Conservation (phyloP, 495 filamentous ascomycete genomes). For the Staphylotrichum longicolle region DNA sequence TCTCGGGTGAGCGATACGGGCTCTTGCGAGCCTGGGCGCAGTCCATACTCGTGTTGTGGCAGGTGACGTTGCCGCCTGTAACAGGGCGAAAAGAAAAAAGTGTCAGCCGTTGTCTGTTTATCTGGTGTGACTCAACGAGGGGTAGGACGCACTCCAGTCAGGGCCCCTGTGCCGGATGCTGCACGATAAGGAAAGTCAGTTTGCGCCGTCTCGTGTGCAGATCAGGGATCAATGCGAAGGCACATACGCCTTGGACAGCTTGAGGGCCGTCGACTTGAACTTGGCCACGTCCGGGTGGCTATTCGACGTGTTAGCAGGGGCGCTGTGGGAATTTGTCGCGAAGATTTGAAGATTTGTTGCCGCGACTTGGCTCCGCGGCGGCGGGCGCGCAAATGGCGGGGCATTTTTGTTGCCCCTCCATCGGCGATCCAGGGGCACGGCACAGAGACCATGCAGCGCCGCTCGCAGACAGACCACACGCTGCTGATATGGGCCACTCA, state of each 20-base stretch:
- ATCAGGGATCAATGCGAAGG: conserved; percentile 14
- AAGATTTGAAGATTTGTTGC: conserved; percentile 7
- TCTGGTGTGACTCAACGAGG: conserved; percentile 26
- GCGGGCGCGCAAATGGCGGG: conserved; percentile 23
- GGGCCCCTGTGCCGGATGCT: conserved; percentile 95
- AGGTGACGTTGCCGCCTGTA: conserved; percentile 82
- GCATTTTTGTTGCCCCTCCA: conserved; percentile 36
- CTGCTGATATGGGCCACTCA: conserved; percentile 43
- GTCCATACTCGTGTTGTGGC: conserved; percentile 78
- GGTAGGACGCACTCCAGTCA: conserved; percentile 84
- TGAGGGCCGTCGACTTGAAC: conserved; percentile 95
- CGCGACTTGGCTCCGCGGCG: not conserved
- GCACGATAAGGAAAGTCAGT: conserved; percentile 43
- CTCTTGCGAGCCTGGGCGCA: not conserved
- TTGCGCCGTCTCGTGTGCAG: conserved; percentile 30
- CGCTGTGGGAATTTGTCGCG: not conserved
- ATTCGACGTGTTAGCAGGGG: conserved; percentile 31
- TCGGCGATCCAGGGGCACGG: conserved; percentile 11
- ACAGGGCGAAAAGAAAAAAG: not conserved
- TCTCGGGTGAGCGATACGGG: conserved; percentile 3
- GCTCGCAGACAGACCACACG: not conserved
- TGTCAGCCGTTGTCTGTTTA: conserved; percentile 23
- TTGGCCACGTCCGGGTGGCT: conserved; percentile 93
- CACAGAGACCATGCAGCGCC: conserved; percentile 3
- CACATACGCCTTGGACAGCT: conserved; percentile 90